Percentiles rank a stretch among this genome's conserved stretches.
These are phyloP conservation scores for Solanum bukasovii DNA, from an alignment of 257 asterid species.

Conservation along the genomic window DNA sequence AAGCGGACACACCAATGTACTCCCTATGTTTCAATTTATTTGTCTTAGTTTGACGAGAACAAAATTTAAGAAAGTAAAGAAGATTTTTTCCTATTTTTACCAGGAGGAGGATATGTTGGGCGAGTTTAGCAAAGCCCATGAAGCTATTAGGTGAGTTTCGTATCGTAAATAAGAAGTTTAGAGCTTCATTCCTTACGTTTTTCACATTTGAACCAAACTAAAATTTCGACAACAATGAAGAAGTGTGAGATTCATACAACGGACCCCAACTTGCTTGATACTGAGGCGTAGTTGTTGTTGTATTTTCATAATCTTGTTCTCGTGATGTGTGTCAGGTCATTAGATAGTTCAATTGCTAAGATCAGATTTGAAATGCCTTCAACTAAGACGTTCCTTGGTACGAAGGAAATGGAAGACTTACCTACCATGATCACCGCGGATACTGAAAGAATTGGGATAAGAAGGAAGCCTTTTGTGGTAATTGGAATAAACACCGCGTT, in stretches of 20 bases:
- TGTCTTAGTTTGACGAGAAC: not conserved
- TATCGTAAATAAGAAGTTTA: not conserved
- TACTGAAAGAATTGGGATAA: not conserved
- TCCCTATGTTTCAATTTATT: not conserved
- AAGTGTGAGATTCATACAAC: fast-evolving
- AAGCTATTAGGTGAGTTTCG: constrained; percentile 46
- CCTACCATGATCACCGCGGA: not conserved
- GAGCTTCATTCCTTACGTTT: not conserved
- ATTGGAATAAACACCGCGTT: constrained; percentile 79
- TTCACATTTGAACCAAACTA: not conserved
- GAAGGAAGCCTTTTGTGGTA: constrained; percentile 49
- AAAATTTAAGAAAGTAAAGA: not conserved
- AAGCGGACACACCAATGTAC: not conserved
- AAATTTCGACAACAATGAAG: not conserved
- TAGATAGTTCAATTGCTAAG: constrained; percentile 42
- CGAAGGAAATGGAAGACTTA: constrained; percentile 14
- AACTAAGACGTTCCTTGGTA: constrained; percentile 14
- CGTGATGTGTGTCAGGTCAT: constrained; percentile 18
- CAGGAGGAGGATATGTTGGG: constrained; percentile 28
- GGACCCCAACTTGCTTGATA: fast-evolving
- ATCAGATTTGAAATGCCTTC: constrained; percentile 48
- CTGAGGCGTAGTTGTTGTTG: not conserved
- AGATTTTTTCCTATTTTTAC: not conserved
- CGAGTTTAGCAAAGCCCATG: constrained; percentile 42
- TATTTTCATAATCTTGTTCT: not conserved